These are phyloP conservation scores for Ceratocystis albifundus DNA, from an alignment of 2,329 filamentous ascomycete species.

Conservation along the genomic window DNA sequence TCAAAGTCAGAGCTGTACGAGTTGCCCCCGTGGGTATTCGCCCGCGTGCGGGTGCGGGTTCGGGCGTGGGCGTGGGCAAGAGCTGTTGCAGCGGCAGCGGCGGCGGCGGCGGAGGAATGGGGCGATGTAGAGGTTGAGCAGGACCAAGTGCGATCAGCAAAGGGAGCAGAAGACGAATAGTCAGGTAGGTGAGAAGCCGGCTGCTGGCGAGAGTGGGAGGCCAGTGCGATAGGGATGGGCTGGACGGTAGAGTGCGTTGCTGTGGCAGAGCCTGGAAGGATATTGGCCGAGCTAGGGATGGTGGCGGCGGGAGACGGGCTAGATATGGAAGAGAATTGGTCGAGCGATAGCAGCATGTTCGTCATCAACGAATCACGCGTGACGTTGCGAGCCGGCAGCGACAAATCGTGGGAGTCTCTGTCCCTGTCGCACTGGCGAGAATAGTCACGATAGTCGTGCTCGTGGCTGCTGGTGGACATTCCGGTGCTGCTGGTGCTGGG, in stretches of 20 bases:
- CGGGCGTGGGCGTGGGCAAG: slow-evolving; percentile 19
- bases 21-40: slow-evolving; percentile 34
- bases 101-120: slow-evolving; percentile 8
- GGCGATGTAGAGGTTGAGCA: slow-evolving; percentile 19
- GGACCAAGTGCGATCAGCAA: slow-evolving; percentile 24
- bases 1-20: slow-evolving; percentile 54
- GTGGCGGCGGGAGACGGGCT: slow-evolving; percentile 37
- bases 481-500: slow-evolving; percentile 27
- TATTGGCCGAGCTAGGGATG: slow-evolving; percentile 24
- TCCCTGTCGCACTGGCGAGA: slow-evolving; percentile 36
- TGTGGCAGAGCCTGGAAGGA: not conserved
- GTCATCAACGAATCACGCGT: slow-evolving; percentile 85
- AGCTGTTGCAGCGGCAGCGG: slow-evolving; percentile 13
- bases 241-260: slow-evolving; percentile 26
- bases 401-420: slow-evolving; percentile 74
- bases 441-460: slow-evolving; percentile 25
- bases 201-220: slow-evolving; percentile 13
- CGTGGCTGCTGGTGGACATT: slow-evolving; percentile 29
- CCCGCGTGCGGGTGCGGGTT: slow-evolving; percentile 26
- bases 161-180: slow-evolving; percentile 11
- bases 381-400: slow-evolving; percentile 61
- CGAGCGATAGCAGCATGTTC: slow-evolving; percentile 89
- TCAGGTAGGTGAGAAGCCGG: slow-evolving; percentile 1
- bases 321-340: slow-evolving; percentile 50
- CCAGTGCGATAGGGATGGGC: slow-evolving; percentile 20